A percentile compares a stretch with the other conserved stretches of the same genome.
Evolutionary conservation across 805 yeast genomes (phyloP).

Genomic region (Cyberlindnera euphorbiae): DNA sequence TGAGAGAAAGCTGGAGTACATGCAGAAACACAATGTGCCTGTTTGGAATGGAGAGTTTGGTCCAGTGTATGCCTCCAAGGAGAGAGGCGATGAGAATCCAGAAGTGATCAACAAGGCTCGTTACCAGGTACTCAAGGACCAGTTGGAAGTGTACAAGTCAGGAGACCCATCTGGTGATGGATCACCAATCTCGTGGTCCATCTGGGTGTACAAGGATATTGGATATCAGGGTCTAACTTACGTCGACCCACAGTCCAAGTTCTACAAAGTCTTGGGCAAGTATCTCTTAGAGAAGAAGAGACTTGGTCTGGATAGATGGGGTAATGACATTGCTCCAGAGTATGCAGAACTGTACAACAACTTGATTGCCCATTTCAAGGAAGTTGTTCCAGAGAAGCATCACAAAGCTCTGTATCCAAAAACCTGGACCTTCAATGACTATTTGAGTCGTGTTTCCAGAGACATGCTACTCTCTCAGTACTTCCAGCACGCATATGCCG

Average conservation of each 20-base stretch:
- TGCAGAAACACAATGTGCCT: conserved; percentile 37
- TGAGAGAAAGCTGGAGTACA: conserved; percentile 40
- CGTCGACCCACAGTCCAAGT: conserved; percentile 42
- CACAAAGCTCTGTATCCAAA: conserved; percentile 39
- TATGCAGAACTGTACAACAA: conserved; percentile 33
- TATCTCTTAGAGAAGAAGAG: conserved; percentile 40
- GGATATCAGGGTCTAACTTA: conserved; percentile 47
- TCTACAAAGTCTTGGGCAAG: conserved; percentile 38
- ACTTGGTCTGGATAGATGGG: conserved; percentile 49
- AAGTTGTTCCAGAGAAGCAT: conserved; percentile 37
- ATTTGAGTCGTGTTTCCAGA: conserved; percentile 37
- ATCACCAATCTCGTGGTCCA: conserved; percentile 44
- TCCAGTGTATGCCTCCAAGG: conserved; percentile 42
- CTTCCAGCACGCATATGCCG: conserved; percentile 42
- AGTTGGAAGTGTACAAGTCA: conserved; percentile 37
- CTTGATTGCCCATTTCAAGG: conserved; percentile 34
- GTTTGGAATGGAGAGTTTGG: conserved; percentile 56
- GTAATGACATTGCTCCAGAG: conserved; percentile 40
- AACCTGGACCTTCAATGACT: conserved; percentile 34
- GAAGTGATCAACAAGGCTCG: conserved; percentile 36
- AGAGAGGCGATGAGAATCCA: conserved; percentile 38
- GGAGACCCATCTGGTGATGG: conserved; percentile 48
- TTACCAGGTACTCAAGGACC: conserved; percentile 41
- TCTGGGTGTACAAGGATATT: conserved; percentile 51
- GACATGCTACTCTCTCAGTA: conserved; percentile 42